Percentiles rank a stretch among this genome's conserved stretches.
These are phyloP conservation scores for Russula ochroleuca DNA, from an alignment of 768 basidiomycete genomes.

Conservation along the genomic window DNA sequence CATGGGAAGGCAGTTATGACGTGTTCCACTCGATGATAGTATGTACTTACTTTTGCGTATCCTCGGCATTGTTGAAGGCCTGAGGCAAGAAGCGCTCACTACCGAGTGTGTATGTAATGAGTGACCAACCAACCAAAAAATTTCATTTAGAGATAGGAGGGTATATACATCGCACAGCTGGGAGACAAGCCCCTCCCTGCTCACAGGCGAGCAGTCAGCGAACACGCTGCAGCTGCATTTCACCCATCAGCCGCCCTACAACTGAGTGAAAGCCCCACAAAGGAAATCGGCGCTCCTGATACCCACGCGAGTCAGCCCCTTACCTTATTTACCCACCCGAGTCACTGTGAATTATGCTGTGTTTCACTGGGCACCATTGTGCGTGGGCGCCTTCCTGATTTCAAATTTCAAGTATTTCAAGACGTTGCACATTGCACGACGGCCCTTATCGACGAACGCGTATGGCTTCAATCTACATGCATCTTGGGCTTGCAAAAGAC, in stretches of 20 bases:
- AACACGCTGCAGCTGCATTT: constrained; percentile 10
- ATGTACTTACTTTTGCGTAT: constrained; percentile 30
- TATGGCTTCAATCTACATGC: constrained; percentile 27
- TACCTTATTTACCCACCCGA: constrained; percentile 19
- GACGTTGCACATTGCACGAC: constrained; percentile 23
- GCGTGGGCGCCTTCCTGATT: constrained; percentile 12
- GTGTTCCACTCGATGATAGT: neutral
- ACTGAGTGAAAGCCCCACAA: neutral
- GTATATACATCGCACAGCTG: constrained; percentile 17
- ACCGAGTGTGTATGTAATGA: constrained; percentile 1
- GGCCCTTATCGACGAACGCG: constrained; percentile 25
- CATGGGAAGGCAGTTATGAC: constrained; percentile 1
- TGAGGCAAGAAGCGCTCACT: neutral
- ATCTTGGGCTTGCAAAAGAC: constrained; percentile 30
- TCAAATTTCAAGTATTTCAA: constrained; percentile 23
- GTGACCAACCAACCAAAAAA: constrained; percentile 1
- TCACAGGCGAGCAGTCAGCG: constrained; percentile 17
- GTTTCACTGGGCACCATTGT: neutral
- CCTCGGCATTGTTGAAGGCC: constrained; percentile 24
- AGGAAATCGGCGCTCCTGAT: neutral
- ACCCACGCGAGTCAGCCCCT: constrained; percentile 21
- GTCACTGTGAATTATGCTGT: constrained; percentile 3
- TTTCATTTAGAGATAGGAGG: neutral
- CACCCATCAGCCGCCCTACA: neutral
- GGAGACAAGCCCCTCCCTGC: constrained; percentile 9